Base-by-base conservation (phyloP, 768 basidiomycete genomes). In the Hirschioporus abietinus region DNA sequence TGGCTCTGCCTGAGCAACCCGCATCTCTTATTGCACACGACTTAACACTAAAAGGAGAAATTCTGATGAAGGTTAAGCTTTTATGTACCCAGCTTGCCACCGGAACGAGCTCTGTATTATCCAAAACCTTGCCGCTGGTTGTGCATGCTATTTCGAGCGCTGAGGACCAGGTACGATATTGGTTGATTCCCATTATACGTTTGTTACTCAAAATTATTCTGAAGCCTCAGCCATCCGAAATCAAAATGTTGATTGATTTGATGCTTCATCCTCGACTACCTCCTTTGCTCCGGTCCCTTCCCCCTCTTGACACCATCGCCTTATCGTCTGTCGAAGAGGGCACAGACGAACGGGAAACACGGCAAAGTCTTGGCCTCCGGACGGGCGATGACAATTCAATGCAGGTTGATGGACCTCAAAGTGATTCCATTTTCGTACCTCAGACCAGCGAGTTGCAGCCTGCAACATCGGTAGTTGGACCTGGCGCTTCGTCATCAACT, bases 241-340 rank as follows among this genome's bases (percentile, higher is more conserved):
- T 60, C 24, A 20, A 57, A 7, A 64, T 68, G 17, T 36, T 60
- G 36, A 72, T 90, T 61, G 90, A 91, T 66, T 73, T 88, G 27
- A 76, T 93, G 25, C 73, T 95, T 12, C 93, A 95, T 71, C 92
- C 93, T 60, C 88, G 92, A 24, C 80, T 91, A 5, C 93, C 93
- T 9, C 90, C 92, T 8, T 76, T 92, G 15, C 80, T 92, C 64
- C 86, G 89, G 60, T 81, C 88, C 3, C 74, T 90, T 66, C 90
- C 91, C 18, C 79, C 83, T 34, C 73, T 90, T 12, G 90, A 90
- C 68, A 75, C 81, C 0, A 73, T 92, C 18, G 82, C 87, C 15
- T 79, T 93, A 30, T 87, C 86, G 69, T 82, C 81, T 27, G 76
- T 78, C 1, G 89, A 92, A 69, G 90, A 91, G 71, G 81, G 84